Base-by-base conservation (phyloP, 352 stramenopile species). In the Pythium phragmiticola region DNA sequence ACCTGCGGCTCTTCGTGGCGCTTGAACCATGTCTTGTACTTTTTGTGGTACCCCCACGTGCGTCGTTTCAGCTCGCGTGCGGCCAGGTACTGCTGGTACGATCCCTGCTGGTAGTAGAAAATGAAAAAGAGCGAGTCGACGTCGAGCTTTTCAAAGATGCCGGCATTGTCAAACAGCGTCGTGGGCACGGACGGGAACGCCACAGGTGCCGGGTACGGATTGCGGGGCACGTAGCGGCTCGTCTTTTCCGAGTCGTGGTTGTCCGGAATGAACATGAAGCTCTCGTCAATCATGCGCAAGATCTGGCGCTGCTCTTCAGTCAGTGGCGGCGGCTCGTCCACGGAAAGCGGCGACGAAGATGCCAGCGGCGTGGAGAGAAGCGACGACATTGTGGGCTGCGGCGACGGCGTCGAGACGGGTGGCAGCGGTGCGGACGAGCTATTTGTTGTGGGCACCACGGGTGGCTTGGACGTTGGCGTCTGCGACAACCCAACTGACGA, bases 21-120 rank as follows among this genome's bases (percentile, higher is more conserved):
- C 82, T 99, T 98, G 76, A 99, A 99, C 98, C 98, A 99, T 47
- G 98, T 99, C 86, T 98, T 98, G 82, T 99, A 99, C 90, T 99
- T 99, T 72, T 99, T 99, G 84, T 99, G 97, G 79, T 99, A 99
- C 42, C 98, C 86, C 98, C 98, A 99, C 68, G 90, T 98, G 73
- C 98, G 93, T 72, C 97, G 96, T 82, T 99, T 99, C 54, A 99
- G 89, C 74, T 99, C 95, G 6, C 93, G 84, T 26, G 98, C 98
- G 21, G 97, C 98, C 55, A 99, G 78, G 68, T 99, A 99, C 82
- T 99, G 98, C 78, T 99, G 95, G 77, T 99, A 99, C 14, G 96
- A 99, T 53, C 96, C 96, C 78, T 99, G 97, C 68, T 98, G 90
- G 77, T 99, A 99, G 84, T 99, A 99, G 77, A 99, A 99, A 73